A percentile compares a stretch with the other conserved stretches of the same genome.
phyloP scores from a whole-genome alignment of 495 filamentous ascomycete genomes.

The Cercophora samala region DNA sequence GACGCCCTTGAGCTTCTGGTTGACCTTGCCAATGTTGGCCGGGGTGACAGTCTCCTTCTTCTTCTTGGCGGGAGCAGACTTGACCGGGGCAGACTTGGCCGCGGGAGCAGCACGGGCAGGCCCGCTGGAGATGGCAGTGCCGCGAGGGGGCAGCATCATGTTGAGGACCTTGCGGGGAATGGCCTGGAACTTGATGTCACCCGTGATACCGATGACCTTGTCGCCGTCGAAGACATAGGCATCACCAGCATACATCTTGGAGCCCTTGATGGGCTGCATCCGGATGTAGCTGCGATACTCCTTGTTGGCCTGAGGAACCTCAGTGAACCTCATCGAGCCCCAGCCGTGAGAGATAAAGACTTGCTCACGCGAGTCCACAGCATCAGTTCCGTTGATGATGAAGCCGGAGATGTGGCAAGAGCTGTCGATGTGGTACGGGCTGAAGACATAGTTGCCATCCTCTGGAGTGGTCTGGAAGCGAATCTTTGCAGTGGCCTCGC shows the following conservation, averaged over 20 bases:
- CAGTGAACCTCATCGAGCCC: slow-evolving; percentile 68
- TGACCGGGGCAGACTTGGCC: slow-evolving; percentile 42
- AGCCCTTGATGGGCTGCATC: slow-evolving; percentile 57
- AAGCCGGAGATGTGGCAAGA: slow-evolving; percentile 69
- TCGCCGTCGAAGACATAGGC: slow-evolving; percentile 65
- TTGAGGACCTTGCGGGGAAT: slow-evolving; percentile 66
- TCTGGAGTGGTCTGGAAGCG: slow-evolving; percentile 58
- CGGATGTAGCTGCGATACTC: slow-evolving; percentile 70
- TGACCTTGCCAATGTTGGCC: slow-evolving; percentile 41
- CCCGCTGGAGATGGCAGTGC: slow-evolving; percentile 37
- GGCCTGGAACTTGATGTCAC: slow-evolving; percentile 60
- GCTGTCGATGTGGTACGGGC: slow-evolving; percentile 73
- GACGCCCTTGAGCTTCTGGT: slow-evolving; percentile 41
- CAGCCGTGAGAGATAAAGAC: slow-evolving; percentile 81
- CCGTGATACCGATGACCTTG: slow-evolving; percentile 52
- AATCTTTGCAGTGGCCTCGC: slow-evolving; percentile 69
- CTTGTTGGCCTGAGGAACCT: slow-evolving; percentile 58
- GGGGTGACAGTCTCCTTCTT: slow-evolving; percentile 45
- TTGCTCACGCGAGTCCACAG: slow-evolving; percentile 63
- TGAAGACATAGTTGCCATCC: slow-evolving; percentile 61
- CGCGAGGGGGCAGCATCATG: slow-evolving; percentile 58
- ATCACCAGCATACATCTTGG: slow-evolving; percentile 55
- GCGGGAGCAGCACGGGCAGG: slow-evolving; percentile 32
- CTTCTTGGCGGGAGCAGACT: slow-evolving; percentile 37
- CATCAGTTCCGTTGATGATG: slow-evolving; percentile 74